Conservation (phyloP, 139 green algal genomes). For the Chlorella sorokiniana region DNA sequence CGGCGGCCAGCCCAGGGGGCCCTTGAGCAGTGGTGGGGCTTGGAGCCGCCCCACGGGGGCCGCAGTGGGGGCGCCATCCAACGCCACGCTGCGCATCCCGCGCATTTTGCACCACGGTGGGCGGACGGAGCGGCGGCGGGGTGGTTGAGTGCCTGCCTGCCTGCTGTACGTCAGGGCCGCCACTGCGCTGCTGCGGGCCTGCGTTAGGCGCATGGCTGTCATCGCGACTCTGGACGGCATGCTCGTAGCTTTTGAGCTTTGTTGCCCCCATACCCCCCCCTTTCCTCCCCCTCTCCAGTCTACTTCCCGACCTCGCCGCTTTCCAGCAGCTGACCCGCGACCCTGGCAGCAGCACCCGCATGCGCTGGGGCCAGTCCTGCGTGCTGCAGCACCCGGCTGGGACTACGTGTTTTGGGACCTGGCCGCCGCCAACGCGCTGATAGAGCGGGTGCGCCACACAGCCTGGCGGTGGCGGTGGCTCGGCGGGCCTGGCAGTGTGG, state of each 20-base stretch:
- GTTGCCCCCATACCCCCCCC: neutral
- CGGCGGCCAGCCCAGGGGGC: neutral
- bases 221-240: too few species aligned
- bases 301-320: neutral
- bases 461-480: neutral
- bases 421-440: neutral
- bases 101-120: conserved; percentile 1
- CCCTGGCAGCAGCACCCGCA: neutral
- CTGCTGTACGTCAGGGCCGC: too few species aligned
- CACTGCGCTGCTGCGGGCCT: too few species aligned
- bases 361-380: neutral
- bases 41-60: neutral
- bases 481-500: neutral
- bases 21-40: neutral
- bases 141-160: neutral
- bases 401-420: conserved; percentile 13
- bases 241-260: too few species aligned
- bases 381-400: neutral
- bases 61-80: neutral
- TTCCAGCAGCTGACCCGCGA: neutral
- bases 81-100: neutral
- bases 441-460: neutral
- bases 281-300: neutral
- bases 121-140: neutral
- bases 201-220: too few species aligned